These are phyloP conservation scores for Obba rivulosa DNA, from an alignment of 768 basidiomycete species.

Conservation along the genomic window DNA sequence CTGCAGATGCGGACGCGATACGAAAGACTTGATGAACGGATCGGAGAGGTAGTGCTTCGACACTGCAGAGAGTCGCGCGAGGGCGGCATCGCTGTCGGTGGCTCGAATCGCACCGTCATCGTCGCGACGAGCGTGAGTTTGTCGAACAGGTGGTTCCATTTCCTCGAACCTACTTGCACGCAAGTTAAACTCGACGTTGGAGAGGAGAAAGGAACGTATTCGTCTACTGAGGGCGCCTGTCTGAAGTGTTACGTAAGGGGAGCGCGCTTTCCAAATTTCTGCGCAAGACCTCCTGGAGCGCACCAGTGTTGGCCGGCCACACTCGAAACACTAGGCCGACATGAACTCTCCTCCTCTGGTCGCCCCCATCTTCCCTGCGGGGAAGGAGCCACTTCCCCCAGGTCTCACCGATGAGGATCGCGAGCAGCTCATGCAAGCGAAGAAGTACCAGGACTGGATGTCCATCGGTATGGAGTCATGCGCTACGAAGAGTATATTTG, in stretches of 20 bases:
- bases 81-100: constrained; percentile 79
- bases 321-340: not conserved
- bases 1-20: constrained; percentile 57
- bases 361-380: constrained; percentile 77
- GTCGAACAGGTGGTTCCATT: too few species aligned
- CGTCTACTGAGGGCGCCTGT: too few species aligned
- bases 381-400: constrained; percentile 83
- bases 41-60: constrained; percentile 76
- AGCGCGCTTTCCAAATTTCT: too few species aligned
- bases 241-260: too few species aligned
- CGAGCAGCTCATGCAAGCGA: constrained; percentile 54
- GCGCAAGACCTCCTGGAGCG: not conserved
- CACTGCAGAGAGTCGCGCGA: constrained; percentile 83
- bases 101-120: constrained; percentile 61
- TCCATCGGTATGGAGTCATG: constrained; percentile 79
- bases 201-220: not conserved
- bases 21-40: constrained; percentile 62
- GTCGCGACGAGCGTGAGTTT: constrained; percentile 29
- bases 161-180: too few species aligned
- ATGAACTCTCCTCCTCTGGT: constrained; percentile 32
- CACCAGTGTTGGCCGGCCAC: too few species aligned
- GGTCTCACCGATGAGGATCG: constrained; percentile 81
- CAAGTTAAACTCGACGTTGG: constrained; percentile 10
- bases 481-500: constrained; percentile 72
- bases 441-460: constrained; percentile 76